phyloP scores from a whole-genome alignment of 2,329 filamentous ascomycete species.

The Apiospora arundinis region DNA sequence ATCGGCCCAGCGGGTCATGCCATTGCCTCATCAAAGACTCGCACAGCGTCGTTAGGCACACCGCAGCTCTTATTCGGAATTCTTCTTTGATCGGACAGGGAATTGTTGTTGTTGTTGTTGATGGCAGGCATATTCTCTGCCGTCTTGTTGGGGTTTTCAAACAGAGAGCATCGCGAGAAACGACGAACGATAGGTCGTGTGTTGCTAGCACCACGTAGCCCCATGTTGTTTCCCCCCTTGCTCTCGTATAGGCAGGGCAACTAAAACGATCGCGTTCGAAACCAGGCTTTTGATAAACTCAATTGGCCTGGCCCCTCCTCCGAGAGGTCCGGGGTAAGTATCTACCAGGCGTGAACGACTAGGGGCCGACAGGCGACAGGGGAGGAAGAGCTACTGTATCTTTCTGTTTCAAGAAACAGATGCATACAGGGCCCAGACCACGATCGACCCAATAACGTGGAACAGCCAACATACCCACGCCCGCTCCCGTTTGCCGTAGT shows the following conservation, averaged over 20 bases:
- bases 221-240: neutral
- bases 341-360: neutral
- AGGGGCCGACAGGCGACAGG: neutral
- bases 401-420: slow-evolving; percentile 11
- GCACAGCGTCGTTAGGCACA: neutral
- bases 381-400: too few relatives aligned
- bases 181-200: too few relatives aligned
- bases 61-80: neutral
- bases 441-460: slow-evolving; percentile 15
- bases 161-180: neutral
- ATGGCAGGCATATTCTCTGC: neutral
- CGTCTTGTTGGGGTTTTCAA: neutral
- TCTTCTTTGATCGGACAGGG: neutral
- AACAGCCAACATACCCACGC: neutral
- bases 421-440: slow-evolving; percentile 6
- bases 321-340: neutral
- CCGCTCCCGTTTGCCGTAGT: neutral
- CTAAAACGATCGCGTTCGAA: neutral
- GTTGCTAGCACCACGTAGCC: neutral
- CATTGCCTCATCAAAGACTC: neutral
- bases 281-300: neutral
- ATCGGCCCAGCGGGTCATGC: slow-evolving; percentile 9
- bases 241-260: neutral
- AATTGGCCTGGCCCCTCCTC: neutral
- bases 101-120: neutral